Percentiles rank a stretch among this genome's conserved stretches.
Evolutionary conservation across 495 filamentous ascomycete genomes (phyloP).

Genomic region (Clohesyomyces aquaticus): DNA sequence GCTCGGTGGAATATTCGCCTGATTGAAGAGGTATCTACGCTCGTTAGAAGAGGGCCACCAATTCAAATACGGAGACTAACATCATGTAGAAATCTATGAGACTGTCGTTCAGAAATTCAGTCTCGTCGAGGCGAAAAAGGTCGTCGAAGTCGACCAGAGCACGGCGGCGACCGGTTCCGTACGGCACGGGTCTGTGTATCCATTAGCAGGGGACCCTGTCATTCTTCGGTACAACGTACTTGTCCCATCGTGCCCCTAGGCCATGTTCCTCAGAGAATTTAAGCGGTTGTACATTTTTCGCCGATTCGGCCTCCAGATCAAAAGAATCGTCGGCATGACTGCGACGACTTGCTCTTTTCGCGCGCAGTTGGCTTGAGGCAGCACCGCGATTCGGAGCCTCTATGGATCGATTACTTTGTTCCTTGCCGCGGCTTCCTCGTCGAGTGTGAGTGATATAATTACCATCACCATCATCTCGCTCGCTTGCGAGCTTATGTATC

Average conservation of each 20-base stretch:
- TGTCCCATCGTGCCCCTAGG: constrained; percentile 18
- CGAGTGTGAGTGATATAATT: too few species aligned
- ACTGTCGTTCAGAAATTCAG: constrained; percentile 91
- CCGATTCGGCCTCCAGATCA: background rate
- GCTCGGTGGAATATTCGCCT: constrained; percentile 54
- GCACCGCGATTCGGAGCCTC: too few species aligned
- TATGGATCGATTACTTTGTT: too few species aligned
- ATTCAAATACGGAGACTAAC: constrained; percentile 9
- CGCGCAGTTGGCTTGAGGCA: background rate
- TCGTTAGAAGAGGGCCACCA: constrained; percentile 30
- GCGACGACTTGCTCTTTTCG: background rate
- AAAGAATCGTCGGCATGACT: background rate
- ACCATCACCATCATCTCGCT: too few species aligned
- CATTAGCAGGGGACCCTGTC: background rate
- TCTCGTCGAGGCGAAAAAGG: constrained; percentile 76
- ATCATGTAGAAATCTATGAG: constrained; percentile 84
- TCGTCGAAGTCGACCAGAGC: constrained; percentile 79
- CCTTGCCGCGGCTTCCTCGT: too few species aligned
- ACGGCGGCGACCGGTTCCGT: constrained; percentile 70
- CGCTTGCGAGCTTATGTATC: too few species aligned
- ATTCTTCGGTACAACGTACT: background rate
- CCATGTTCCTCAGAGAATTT: constrained; percentile 1
- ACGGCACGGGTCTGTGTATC: constrained; percentile 55
- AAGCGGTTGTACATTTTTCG: background rate
- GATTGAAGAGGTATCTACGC: constrained; percentile 63